Conservation (phyloP, 208 protist species). For the Wallacemonas sp. region DNA sequence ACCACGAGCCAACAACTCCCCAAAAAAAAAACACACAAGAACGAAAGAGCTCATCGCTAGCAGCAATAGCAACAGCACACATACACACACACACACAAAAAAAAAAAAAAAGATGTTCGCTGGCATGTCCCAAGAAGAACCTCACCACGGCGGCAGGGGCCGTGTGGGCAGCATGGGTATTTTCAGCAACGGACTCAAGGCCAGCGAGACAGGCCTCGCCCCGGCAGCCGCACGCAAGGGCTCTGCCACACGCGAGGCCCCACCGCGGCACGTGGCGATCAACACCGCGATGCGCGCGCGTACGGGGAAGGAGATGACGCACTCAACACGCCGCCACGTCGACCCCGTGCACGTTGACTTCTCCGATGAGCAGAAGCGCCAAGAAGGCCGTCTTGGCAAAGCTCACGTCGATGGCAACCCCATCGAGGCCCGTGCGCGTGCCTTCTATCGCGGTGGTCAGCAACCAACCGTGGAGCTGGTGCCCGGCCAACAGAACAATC, state of each 20-base stretch:
- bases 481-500: conserved; percentile 31
- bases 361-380: conserved; percentile 66
- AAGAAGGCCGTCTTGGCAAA: conserved; percentile 57
- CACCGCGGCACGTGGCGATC: conserved; percentile 4
- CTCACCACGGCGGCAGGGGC: conserved; percentile 15
- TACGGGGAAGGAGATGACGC: neutral
- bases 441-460: conserved; percentile 29
- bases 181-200: conserved; percentile 24
- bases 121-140: conserved; percentile 5
- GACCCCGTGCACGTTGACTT: conserved; percentile 58
- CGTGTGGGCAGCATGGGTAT: conserved; percentile 1
- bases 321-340: conserved; percentile 39
- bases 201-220: conserved; percentile 31
- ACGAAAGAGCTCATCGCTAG: too few species aligned
- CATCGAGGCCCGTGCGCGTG: conserved; percentile 23
- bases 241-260: neutral
- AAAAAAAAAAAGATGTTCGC: conserved; percentile 12
- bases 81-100: neutral
- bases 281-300: conserved; percentile 1
- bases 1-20: too few species aligned
- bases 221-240: conserved; percentile 14
- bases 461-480: conserved; percentile 25
- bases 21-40: too few species aligned
- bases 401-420: conserved; percentile 29
- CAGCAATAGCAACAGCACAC: too few species aligned